Percentiles rank a stretch among this genome's conserved stretches.
These are phyloP conservation scores for Penicillium occitanis DNA, from an alignment of 2,329 filamentous ascomycete genomes.

Conservation along the genomic window DNA sequence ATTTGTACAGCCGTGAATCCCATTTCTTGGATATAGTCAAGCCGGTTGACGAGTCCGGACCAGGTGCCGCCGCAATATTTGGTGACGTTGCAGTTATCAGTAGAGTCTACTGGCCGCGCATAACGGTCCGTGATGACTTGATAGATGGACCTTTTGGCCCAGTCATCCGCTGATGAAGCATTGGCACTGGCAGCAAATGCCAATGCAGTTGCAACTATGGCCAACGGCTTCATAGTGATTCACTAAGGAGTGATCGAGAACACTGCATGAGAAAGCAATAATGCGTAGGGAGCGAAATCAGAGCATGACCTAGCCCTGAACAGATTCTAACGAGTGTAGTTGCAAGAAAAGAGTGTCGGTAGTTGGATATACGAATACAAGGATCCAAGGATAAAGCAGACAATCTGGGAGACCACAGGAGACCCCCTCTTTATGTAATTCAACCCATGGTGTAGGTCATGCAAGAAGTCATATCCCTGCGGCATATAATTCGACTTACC, in stretches of 20 bases:
- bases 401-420: too few relatives aligned
- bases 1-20: slow-evolving; percentile 49
- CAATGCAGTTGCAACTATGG: background rate
- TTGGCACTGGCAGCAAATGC: background rate
- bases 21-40: slow-evolving; percentile 49
- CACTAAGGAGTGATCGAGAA: background rate
- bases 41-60: slow-evolving; percentile 44
- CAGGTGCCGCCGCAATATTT: slow-evolving; percentile 51
- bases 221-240: background rate
- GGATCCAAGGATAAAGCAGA: background rate
- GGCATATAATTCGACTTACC: background rate
- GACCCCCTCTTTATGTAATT: background rate
- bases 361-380: background rate
- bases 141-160: slow-evolving; percentile 43
- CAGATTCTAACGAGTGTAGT: background rate
- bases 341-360: background rate
- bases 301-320: background rate
- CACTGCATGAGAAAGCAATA: background rate
- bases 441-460: background rate
- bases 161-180: slow-evolving; percentile 29
- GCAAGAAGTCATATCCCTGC: background rate
- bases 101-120: slow-evolving; percentile 32
- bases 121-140: slow-evolving; percentile 45
- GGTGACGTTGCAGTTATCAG: slow-evolving; percentile 24
- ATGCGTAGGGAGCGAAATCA: background rate